phyloP scores from a whole-genome alignment of 345 rosid species.

The Sisymbrium altissimum region DNA sequence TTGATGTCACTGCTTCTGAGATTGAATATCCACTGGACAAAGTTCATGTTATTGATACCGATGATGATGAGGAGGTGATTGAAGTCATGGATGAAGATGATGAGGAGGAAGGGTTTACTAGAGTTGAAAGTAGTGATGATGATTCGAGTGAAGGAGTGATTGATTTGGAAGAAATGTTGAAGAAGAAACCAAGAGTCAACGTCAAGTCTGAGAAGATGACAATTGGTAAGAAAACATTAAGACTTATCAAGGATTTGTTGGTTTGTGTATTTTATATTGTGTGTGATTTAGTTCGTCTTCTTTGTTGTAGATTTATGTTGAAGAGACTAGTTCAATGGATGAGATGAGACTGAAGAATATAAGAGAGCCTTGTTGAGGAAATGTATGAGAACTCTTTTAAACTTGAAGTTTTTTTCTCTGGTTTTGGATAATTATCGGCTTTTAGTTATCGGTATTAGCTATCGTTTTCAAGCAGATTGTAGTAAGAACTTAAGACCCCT shows the following conservation, averaged over 20 bases:
- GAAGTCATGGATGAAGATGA: background rate
- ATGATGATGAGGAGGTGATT: slow-evolving; percentile 3
- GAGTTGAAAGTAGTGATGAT: background rate
- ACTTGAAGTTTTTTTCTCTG: background rate
- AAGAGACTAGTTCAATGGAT: slow-evolving; percentile 3
- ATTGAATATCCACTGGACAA: slow-evolving; percentile 21
- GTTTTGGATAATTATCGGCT: no score
- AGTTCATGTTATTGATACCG: slow-evolving; percentile 10
- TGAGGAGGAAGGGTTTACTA: background rate
- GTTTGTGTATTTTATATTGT: background rate
- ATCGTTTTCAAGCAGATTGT: no score
- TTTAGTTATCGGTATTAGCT: no score
- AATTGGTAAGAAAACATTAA: background rate
- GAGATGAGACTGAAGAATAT: slow-evolving; percentile 3
- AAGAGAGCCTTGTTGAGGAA: background rate
- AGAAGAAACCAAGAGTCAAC: background rate
- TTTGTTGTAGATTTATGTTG: slow-evolving; percentile 17
- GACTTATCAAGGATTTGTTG: background rate
- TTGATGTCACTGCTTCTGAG: slow-evolving; percentile 26
- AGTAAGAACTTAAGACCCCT: background rate
- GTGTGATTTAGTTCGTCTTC: slow-evolving; percentile 1
- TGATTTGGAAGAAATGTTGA: slow-evolving; percentile 15
- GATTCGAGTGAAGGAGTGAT: slow-evolving; percentile 9
- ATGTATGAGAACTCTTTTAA: background rate
- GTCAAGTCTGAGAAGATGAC: background rate